Base-by-base conservation (phyloP, 768 basidiomycete genomes). In the Leccinum uliginosum region DNA sequence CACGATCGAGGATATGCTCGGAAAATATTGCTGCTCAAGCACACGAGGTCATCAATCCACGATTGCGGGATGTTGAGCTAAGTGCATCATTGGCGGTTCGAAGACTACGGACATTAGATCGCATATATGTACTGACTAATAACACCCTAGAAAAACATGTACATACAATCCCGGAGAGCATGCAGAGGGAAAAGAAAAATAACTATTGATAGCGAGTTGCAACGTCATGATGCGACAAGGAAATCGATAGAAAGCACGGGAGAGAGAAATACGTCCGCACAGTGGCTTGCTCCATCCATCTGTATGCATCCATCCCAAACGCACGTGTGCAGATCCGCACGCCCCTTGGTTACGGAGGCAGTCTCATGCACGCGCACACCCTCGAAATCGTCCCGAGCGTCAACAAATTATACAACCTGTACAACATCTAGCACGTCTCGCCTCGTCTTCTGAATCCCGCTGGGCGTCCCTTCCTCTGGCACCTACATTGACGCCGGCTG, bases 401-500 rank as follows among this genome's bases (percentile, higher is more conserved):
- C 54, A 80, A 56, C 75, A 78, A 7, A 80, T 69, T 12, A 72
- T 59, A 62, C 77, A 79, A 7, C 74, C 69, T 6, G 67, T 64
- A 48, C 76, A 78, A 53, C 76, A 73, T 2, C 76, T 75, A 6
- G 61, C 27, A 3, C 62, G 60, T 3, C 58, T 38, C 5, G 29
- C 51, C 44, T 65, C 67, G 11, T 40, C 64, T 5, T 72, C 67
- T 12, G 32, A 1, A 4, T 55, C 56, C 1, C 11, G 45, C 0
- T 59, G 63, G 9, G 11, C 15, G 2, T 57, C 52, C 50, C 58
- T 46, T 17, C 10, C 53, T 2, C 54, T 47, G 27, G 34, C 45
- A 10, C 57, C 29, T 0, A 58, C 11, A 4, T 23, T 27, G 2
- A 56, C 62, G 8, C 54, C 57, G 7, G 55, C 44, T 0, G 59